Percentiles rank a stretch among this genome's conserved stretches.
Evolutionary conservation across 2,329 filamentous ascomycete genomes (phyloP).

Genomic region (Cladosporium sp.): DNA sequence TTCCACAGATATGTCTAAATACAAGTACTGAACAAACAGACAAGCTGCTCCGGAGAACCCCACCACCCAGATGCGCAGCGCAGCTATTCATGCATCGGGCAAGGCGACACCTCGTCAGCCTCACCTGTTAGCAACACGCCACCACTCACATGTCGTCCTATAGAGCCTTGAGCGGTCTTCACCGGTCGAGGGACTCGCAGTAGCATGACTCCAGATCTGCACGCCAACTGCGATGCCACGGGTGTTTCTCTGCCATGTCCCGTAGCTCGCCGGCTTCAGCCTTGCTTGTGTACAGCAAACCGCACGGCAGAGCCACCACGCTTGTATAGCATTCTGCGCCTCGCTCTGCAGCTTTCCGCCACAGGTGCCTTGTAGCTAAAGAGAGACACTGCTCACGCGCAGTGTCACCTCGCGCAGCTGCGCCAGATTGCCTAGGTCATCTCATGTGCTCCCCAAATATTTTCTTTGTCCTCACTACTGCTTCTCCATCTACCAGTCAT

Average conservation of each 20-base stretch:
- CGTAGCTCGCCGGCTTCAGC: not conserved
- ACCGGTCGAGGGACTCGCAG: not conserved
- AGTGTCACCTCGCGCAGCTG: conserved; percentile 3
- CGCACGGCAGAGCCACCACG: not conserved
- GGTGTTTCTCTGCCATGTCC: no score
- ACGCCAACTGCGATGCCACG: not conserved
- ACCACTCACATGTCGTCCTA: conserved; percentile 3
- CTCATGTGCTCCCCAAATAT: not conserved
- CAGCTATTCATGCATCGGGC: not conserved
- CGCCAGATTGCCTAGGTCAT: not conserved
- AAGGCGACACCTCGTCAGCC: conserved; percentile 2
- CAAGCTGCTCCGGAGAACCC: conserved; percentile 2
- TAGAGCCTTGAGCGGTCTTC: not conserved
- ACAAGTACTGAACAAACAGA: not conserved
- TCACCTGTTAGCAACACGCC: conserved; percentile 7
- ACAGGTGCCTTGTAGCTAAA: not conserved
- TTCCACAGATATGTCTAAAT: no score
- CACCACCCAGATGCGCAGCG: not conserved
- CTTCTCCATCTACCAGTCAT: not conserved
- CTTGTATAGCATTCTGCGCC: not conserved
- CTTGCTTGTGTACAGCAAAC: not conserved
- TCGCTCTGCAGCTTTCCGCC: conserved; percentile 1
- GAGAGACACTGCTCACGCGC: not conserved
- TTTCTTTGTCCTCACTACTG: not conserved
- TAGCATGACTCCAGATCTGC: not conserved